Conservation (phyloP, 108 stramenopile genomes). For the Parmales sp. region DNA sequence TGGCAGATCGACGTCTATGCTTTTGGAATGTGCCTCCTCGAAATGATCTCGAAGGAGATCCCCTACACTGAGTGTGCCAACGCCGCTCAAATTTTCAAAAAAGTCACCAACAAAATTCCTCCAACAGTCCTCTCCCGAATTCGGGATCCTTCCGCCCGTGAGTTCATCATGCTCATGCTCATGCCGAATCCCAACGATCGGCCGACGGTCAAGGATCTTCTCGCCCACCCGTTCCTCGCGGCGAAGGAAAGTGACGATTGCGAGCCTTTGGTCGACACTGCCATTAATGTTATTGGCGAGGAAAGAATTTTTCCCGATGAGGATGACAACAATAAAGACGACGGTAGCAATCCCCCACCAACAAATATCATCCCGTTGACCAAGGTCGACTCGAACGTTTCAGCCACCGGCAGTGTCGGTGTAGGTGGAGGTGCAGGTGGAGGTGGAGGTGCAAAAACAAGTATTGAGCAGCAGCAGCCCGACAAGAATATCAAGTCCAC, state of each 20-base stretch:
- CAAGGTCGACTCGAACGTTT: not conserved
- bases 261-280: conserved; percentile 66
- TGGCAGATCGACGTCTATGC: conserved; percentile 86
- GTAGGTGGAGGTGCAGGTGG: too few species aligned
- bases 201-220: conserved; percentile 57
- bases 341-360: not conserved
- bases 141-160: conserved; percentile 56
- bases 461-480: too few species aligned
- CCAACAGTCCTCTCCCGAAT: conserved; percentile 70
- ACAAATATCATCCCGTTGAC: not conserved
- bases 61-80: conserved; percentile 89
- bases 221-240: conserved; percentile 62
- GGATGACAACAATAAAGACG: not conserved
- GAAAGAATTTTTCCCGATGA: conserved; percentile 19
- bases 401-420: too few species aligned
- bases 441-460: too few species aligned
- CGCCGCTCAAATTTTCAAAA: conserved; percentile 90
- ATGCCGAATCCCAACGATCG: conserved; percentile 57
- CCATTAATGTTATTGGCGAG: conserved; percentile 54
- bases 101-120: conserved; percentile 71
- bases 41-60: conserved; percentile 91
- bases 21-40: conserved; percentile 95
- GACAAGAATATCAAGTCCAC: too few species aligned
- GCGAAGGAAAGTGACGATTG: conserved; percentile 46
- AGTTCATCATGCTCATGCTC: conserved; percentile 77